Conservation (phyloP, 176 grass and related monocot genomes). For the Triticum dicoccoides region DNA sequence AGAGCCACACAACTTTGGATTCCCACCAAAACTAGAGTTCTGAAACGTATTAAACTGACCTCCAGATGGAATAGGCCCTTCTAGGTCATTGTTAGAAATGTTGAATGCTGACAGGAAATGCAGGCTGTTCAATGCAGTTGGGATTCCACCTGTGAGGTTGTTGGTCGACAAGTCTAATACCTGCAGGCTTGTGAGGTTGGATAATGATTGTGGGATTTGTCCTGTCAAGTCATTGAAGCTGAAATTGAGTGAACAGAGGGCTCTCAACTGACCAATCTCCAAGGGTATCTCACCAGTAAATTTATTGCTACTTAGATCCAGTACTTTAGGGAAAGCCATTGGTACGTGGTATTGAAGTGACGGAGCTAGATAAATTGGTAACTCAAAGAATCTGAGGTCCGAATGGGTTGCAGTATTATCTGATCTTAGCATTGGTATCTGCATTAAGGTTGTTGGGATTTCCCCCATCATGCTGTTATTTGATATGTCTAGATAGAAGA, state of each 20-base stretch:
- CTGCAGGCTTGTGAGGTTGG: conserved; percentile 25
- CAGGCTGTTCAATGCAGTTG: not conserved
- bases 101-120: conserved; percentile 27
- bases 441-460: not conserved
- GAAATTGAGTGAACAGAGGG: not conserved
- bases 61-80: conserved; percentile 33
- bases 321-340: not conserved
- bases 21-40: not conserved
- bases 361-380: not conserved
- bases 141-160: conserved; percentile 6
- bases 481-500: conserved; percentile 16
- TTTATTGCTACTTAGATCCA: not conserved
- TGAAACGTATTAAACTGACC: conserved; percentile 19
- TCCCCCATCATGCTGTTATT: conserved; percentile 6
- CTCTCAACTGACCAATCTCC: not conserved
- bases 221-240: conserved; percentile 26
- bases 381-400: not conserved
- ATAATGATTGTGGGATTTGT: not conserved
- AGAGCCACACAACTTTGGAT: conserved; percentile 22
- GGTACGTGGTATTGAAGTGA: not conserved
- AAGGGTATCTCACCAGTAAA: not conserved
- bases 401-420: not conserved
- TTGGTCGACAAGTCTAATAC: not conserved
- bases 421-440: conserved; percentile 5
- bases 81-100: conserved; percentile 26